Conservation (phyloP, 75 land plant genomes). For the Adiantum capillusveneris region DNA sequence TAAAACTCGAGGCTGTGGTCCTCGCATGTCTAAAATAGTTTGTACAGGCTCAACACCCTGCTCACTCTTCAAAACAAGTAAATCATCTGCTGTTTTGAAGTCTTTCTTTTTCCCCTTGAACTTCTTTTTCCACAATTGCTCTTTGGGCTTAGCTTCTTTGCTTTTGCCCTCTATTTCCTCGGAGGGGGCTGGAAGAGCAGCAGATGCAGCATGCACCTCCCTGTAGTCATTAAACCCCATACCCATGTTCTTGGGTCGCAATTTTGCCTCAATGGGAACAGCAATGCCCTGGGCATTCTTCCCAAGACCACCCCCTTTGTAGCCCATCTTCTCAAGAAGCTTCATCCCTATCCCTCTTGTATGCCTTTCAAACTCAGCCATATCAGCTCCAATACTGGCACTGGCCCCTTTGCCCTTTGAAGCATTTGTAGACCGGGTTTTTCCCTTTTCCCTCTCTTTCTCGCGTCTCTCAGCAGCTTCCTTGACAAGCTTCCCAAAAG, state of each 20-base stretch:
- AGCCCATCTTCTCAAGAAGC: constrained; percentile 93
- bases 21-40: constrained; percentile 90
- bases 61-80: constrained; percentile 61
- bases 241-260: constrained; percentile 91
- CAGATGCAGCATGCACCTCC: constrained; percentile 23
- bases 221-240: constrained; percentile 93
- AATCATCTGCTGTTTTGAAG: constrained; percentile 61
- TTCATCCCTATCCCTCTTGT: constrained; percentile 85
- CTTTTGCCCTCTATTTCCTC: constrained; percentile 34
- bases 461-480: constrained; percentile 67
- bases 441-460: constrained; percentile 51
- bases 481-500: constrained; percentile 74
- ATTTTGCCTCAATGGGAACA: constrained; percentile 69
- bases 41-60: constrained; percentile 59
- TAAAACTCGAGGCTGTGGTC: constrained; percentile 76
- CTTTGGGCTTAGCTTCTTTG: constrained; percentile 32
- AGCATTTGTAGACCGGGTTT: constrained; percentile 14
- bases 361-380: constrained; percentile 70
- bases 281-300: constrained; percentile 88
- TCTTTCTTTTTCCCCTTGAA: constrained; percentile 38
- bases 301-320: constrained; percentile 82
- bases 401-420: constrained; percentile 8
- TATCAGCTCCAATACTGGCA: constrained; percentile 6
- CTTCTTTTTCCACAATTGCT: constrained; percentile 64
- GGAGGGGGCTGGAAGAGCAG: constrained; percentile 13